Evolutionary conservation across 2,329 filamentous ascomycete genomes (phyloP).

Genomic region (Coniochaeta hoffmannii): DNA sequence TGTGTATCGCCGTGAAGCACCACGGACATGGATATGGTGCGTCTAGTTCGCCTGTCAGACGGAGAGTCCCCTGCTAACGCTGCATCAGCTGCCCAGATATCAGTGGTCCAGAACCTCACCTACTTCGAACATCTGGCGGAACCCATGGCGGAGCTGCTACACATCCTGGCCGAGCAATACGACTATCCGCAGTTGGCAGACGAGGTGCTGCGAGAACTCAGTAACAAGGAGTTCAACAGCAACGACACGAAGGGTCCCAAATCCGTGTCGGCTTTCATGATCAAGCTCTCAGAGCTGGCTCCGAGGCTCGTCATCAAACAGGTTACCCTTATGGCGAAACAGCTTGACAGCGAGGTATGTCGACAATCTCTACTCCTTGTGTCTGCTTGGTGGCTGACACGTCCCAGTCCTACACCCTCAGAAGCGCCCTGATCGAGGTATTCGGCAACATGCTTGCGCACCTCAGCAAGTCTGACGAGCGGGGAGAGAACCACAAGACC

Average conservation of each 20-base stretch:
- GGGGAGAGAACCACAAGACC: slow-evolving; percentile 85
- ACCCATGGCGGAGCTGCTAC: slow-evolving; percentile 96
- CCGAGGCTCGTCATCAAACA: slow-evolving; percentile 94
- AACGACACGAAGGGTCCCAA: slow-evolving; percentile 95
- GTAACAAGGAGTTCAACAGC: slow-evolving; percentile 96
- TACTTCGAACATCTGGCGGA: slow-evolving; percentile 99
- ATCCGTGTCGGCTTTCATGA: slow-evolving; percentile 88
- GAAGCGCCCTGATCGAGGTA: slow-evolving; percentile 91
- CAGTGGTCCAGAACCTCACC: slow-evolving; percentile 92
- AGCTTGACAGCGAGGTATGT: slow-evolving; percentile 82
- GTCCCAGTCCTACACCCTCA: slow-evolving; percentile 74
- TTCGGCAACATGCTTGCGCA: slow-evolving; percentile 92
- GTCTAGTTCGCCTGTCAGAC: slow-evolving; percentile 14
- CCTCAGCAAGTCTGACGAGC: slow-evolving; percentile 84
- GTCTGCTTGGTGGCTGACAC: slow-evolving; percentile 16
- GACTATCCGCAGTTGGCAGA: slow-evolving; percentile 94
- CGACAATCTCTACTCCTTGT: not conserved
- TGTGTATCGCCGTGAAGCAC: slow-evolving; percentile 95
- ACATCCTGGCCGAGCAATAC: slow-evolving; percentile 94
- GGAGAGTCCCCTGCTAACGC: slow-evolving; percentile 13
- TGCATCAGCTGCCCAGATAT: slow-evolving; percentile 80
- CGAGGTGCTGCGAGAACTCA: slow-evolving; percentile 87
- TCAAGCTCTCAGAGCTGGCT: slow-evolving; percentile 85
- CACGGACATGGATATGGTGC: slow-evolving; percentile 93
- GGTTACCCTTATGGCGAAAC: slow-evolving; percentile 90